These are phyloP conservation scores for Phlebopus sp. DNA, from an alignment of 1,284 basidiomycete species.

Conservation along the genomic window DNA sequence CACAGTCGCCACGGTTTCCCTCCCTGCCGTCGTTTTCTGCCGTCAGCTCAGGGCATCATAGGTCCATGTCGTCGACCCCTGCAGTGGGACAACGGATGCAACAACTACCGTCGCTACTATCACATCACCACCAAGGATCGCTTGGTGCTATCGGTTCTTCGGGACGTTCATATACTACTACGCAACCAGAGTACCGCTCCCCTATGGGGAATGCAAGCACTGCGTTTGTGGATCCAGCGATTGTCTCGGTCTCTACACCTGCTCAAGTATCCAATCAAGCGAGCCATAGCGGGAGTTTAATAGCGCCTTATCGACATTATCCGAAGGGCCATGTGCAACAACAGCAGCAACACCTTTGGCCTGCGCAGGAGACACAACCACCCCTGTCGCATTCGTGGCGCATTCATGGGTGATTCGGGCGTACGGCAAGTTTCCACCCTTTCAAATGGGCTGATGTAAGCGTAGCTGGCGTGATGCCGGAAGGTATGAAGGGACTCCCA, in stretches of 20 bases:
- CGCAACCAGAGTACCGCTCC: conserved; percentile 12
- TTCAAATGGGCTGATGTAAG: no score
- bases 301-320: conserved; percentile 8
- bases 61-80: conserved; percentile 13
- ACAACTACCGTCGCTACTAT: conserved; percentile 4
- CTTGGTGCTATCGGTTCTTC: conserved; percentile 9
- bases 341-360: conserved; percentile 8
- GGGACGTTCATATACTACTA: background rate
- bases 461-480: no score
- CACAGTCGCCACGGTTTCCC: conserved; percentile 11
- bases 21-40: conserved; percentile 11
- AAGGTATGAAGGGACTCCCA: no score
- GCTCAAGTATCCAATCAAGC: conserved; percentile 1
- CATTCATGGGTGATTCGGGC: no score
- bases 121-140: conserved; percentile 9
- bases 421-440: no score
- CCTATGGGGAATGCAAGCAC: conserved; percentile 10
- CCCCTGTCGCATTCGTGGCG: no score
- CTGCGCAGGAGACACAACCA: background rate
- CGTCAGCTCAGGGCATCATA: conserved; percentile 16
- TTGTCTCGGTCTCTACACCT: conserved; percentile 15
- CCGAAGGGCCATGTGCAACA: conserved; percentile 14
- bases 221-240: conserved; percentile 22
- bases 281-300: conserved; percentile 4
- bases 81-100: conserved; percentile 10